phyloP scores from a whole-genome alignment of 352 stramenopile genomes.

The Globisporangium takayamanum region DNA sequence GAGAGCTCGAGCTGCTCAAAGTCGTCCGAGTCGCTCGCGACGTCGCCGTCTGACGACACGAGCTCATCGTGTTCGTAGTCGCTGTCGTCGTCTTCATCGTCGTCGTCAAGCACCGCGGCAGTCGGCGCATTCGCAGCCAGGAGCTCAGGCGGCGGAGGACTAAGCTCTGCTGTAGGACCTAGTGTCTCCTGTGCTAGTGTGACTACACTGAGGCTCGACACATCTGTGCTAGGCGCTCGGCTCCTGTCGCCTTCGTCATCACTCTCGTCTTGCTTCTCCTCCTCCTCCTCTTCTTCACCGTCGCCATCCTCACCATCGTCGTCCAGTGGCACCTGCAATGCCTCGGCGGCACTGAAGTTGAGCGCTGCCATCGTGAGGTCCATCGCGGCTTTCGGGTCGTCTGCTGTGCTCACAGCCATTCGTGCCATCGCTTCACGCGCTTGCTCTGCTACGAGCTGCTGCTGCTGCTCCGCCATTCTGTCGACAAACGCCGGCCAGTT shows the following conservation, averaged over 20 bases:
- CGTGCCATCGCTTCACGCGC: not conserved
- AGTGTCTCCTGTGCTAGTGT: too few relatives aligned
- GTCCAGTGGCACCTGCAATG: not conserved
- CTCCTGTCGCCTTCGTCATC: too few relatives aligned
- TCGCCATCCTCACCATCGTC: not conserved
- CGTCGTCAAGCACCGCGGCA: constrained; percentile 6
- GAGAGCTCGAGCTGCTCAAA: constrained; percentile 73
- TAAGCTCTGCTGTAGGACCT: too few relatives aligned
- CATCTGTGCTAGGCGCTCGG: too few relatives aligned
- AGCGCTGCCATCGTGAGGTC: not conserved
- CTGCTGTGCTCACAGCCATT: not conserved
- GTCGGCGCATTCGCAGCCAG: constrained; percentile 1
- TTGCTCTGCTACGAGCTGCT: constrained; percentile 6
- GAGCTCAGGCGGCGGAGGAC: constrained; percentile 3
- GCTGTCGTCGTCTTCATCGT: constrained; percentile 63
- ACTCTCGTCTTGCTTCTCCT: too few relatives aligned
- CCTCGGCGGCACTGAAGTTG: not conserved
- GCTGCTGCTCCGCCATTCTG: constrained; percentile 20
- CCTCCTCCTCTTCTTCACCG: too few relatives aligned
- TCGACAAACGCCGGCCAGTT: constrained; percentile 78
- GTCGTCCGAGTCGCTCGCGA: constrained; percentile 60
- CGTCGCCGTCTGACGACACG: constrained; percentile 56
- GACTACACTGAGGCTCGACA: too few relatives aligned
- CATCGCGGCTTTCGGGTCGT: not conserved
- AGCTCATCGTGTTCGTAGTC: constrained; percentile 84